These are phyloP conservation scores for Begonia fuchsioides DNA, from an alignment of 306 rosid species.

Conservation along the genomic window DNA sequence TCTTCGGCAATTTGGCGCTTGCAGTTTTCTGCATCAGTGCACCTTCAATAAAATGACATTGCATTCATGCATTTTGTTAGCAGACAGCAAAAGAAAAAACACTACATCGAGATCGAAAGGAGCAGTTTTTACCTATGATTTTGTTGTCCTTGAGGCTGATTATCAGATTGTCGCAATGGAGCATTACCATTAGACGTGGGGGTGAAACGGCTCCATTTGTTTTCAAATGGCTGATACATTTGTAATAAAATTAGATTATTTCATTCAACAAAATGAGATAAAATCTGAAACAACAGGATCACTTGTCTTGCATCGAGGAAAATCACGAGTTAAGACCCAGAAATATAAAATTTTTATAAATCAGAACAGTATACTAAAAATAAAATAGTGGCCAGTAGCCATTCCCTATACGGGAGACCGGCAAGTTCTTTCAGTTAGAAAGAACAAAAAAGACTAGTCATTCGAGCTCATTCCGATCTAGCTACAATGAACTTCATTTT, in stretches of 20 bases:
- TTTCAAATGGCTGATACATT: conserved; percentile 52
- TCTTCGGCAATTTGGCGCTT: conserved; percentile 58
- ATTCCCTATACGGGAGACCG: no score
- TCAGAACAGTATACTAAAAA: no score
- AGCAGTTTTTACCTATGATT: conserved; percentile 42
- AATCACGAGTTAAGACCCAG: neutral
- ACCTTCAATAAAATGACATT: conserved; percentile 24
- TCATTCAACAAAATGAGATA: neutral
- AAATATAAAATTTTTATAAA: no score
- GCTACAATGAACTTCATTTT: no score
- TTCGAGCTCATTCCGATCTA: no score
- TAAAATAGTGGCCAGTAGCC: no score
- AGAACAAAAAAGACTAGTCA: no score
- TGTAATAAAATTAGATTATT: conserved; percentile 6
- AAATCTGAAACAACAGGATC: neutral
- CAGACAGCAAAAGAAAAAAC: conserved; percentile 8
- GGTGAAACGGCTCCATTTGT: conserved; percentile 66
- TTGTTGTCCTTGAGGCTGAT: conserved; percentile 18
- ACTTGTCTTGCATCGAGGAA: neutral
- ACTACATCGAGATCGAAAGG: conserved; percentile 7
- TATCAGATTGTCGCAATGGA: conserved; percentile 30
- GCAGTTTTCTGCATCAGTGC: conserved; percentile 76
- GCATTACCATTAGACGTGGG: conserved; percentile 19
- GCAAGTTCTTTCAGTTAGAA: no score
- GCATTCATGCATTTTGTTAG: neutral